Percentiles rank a stretch among this genome's conserved stretches.
Evolutionary conservation across 805 yeast genomes (phyloP).

Genomic region (Kuraishia hungarica): DNA sequence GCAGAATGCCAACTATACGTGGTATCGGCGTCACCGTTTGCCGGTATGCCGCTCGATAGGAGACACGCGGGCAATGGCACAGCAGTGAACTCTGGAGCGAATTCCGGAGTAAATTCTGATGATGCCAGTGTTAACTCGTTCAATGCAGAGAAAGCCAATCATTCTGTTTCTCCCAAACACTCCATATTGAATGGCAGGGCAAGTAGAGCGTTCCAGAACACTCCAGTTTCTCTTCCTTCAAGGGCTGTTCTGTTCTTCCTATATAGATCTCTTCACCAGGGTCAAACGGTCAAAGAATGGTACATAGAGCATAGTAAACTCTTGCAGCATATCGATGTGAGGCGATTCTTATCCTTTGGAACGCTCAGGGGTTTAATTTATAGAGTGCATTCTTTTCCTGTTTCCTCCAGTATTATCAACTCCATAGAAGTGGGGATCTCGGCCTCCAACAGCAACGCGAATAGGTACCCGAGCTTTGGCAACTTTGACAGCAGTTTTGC

Average conservation of each 20-base stretch:
- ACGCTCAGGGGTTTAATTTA: slow-evolving; percentile 73
- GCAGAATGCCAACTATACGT: slow-evolving; percentile 84
- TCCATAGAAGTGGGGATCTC: slow-evolving; percentile 21
- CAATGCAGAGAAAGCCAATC: background rate
- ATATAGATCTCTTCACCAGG: slow-evolving; percentile 72
- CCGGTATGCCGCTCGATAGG: slow-evolving; percentile 23
- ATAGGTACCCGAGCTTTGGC: slow-evolving; percentile 2
- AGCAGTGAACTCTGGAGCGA: slow-evolving; percentile 6
- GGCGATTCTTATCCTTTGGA: slow-evolving; percentile 85
- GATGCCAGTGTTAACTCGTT: background rate
- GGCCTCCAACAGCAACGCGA: slow-evolving; percentile 6
- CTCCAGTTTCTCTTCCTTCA: slow-evolving; percentile 38
- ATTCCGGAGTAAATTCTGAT: slow-evolving; percentile 4
- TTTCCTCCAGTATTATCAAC: slow-evolving; percentile 33
- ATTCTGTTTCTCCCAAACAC: slow-evolving; percentile 9
- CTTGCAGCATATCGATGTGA: slow-evolving; percentile 63
- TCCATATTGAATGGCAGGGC: slow-evolving; percentile 1
- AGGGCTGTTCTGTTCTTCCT: slow-evolving; percentile 61
- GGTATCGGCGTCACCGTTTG: slow-evolving; percentile 31
- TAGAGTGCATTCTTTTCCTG: slow-evolving; percentile 71
- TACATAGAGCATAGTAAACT: slow-evolving; percentile 52
- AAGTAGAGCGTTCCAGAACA: slow-evolving; percentile 4
- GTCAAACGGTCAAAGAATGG: slow-evolving; percentile 77
- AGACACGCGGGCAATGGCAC: slow-evolving; percentile 9
- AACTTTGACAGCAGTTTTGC: slow-evolving; percentile 7